Evolutionary conservation across 345 rosid genomes (phyloP), one percentile per base, ranked within the genome.

Genomic region (Syzygium oleosum): DNA sequence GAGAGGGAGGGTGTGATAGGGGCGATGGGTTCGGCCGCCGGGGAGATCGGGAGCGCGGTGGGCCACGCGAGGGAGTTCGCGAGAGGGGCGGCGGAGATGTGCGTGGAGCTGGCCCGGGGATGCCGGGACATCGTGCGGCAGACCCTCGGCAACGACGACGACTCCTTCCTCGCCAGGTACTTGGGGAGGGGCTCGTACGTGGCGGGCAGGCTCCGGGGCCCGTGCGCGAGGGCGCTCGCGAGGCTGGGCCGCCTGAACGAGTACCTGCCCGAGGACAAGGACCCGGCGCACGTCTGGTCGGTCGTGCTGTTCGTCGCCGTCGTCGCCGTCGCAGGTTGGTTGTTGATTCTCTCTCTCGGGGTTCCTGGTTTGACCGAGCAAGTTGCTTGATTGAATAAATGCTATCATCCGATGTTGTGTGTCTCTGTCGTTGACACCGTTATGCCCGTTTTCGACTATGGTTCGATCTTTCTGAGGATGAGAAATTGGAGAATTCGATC

Each of bases 181-280:
- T 90, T 94, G 27, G 93, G 94, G 63, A 88, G 88, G 54, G 88
- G 88, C 55, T 93, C 96, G 84, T 90, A 68, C 59, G 34, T 92
- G 7, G 92, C 88, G 73, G 87, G 88, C 84, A 92, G 85, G 90
- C 84, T 91, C 63, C 89, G 89, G 87, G 88, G 87, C 63, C 91
- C 91, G 34, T 89, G 85, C 53, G 88, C 85, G 49, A 88, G 52
- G 85, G 85, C 89, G 83, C 59, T 88, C 56, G 87, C 87, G 90
- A 92, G 86, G 88, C 89, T 95, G 54, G 85, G 65, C 79, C 78
- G 87, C 31, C 90, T 93, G 83, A 91, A 91, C 84, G 91, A 94
- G 56, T 92, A 90, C 87, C 88, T 95, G 88, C 97, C 97, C 27
- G 97, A 95, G 90, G 97, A 94, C 88, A 95, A 92, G 90, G 92